These are phyloP conservation scores for Penicillium olsonii DNA, from an alignment of 2,329 filamentous ascomycete species.

Conservation along the genomic window DNA sequence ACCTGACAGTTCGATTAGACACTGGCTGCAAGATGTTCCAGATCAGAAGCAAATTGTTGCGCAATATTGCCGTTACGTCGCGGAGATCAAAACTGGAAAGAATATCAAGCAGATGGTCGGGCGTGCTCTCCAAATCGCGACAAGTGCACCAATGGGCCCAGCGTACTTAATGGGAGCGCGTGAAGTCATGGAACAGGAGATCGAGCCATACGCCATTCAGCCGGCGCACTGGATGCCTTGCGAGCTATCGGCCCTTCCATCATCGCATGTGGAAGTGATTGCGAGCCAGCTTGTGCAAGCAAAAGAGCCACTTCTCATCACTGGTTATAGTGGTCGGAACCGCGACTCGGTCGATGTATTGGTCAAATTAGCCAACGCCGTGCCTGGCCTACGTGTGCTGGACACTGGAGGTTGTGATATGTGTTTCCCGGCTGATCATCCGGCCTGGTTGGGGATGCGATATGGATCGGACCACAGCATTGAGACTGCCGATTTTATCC, in stretches of 20 bases:
- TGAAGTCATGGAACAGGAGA: slow-evolving; percentile 84
- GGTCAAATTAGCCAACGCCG: slow-evolving; percentile 48
- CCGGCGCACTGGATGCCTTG: slow-evolving; percentile 72
- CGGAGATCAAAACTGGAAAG: slow-evolving; percentile 77
- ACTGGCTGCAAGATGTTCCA: slow-evolving; percentile 83
- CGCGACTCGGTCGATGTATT: slow-evolving; percentile 45
- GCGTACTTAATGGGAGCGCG: slow-evolving; percentile 77
- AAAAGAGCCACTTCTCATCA: slow-evolving; percentile 51
- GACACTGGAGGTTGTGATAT: slow-evolving; percentile 56
- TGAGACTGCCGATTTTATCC: slow-evolving; percentile 75
- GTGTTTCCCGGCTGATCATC: slow-evolving; percentile 51
- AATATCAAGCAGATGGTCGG: slow-evolving; percentile 91
- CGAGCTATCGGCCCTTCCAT: slow-evolving; percentile 63
- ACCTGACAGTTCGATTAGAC: slow-evolving; percentile 52
- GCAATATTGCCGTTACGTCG: slow-evolving; percentile 83
- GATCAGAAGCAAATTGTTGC: slow-evolving; percentile 78
- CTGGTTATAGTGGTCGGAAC: slow-evolving; percentile 53
- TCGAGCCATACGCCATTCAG: slow-evolving; percentile 69
- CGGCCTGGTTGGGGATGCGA: slow-evolving; percentile 66
- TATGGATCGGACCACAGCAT: slow-evolving; percentile 76
- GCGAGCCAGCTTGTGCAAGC: slow-evolving; percentile 47
- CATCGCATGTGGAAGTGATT: slow-evolving; percentile 48
- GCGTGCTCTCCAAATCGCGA: slow-evolving; percentile 79
- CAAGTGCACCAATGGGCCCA: slow-evolving; percentile 73
- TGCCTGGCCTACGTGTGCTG: slow-evolving; percentile 53